Evolutionary conservation across 768 basidiomycete genomes (phyloP).

Genomic region (Astraeus odoratus): DNA sequence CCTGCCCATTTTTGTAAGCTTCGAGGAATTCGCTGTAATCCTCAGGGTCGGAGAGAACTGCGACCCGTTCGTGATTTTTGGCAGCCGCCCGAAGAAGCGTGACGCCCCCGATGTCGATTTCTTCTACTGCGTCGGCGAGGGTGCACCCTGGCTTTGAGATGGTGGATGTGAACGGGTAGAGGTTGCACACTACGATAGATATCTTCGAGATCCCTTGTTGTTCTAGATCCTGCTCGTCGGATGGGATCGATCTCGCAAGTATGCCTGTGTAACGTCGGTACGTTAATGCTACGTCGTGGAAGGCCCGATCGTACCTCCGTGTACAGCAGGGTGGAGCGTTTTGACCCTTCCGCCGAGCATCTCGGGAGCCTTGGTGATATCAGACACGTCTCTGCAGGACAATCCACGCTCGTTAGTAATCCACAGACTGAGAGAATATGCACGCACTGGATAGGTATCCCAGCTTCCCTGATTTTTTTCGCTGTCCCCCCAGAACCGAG

Average conservation of each 20-base stretch:
- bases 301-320: slow-evolving; percentile 62
- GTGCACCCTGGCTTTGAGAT: slow-evolving; percentile 86
- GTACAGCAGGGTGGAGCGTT: slow-evolving; percentile 95
- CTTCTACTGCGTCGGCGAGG: slow-evolving; percentile 89
- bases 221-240: slow-evolving; percentile 81
- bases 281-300: not conserved
- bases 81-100: slow-evolving; percentile 96
- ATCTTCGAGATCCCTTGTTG: slow-evolving; percentile 86
- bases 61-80: slow-evolving; percentile 94
- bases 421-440: not conserved
- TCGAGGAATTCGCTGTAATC: slow-evolving; percentile 82
- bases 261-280: slow-evolving; percentile 54
- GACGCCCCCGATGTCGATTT: slow-evolving; percentile 98
- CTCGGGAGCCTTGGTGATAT: slow-evolving; percentile 96
- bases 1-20: slow-evolving; percentile 69
- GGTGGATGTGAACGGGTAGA: slow-evolving; percentile 94
- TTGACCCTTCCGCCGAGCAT: slow-evolving; percentile 99
- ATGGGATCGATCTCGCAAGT: slow-evolving; percentile 84
- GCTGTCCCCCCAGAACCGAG: slow-evolving; percentile 97
- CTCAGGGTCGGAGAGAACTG: slow-evolving; percentile 78
- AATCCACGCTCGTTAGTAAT: not conserved
- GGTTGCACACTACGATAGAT: slow-evolving; percentile 96
- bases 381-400: slow-evolving; percentile 82
- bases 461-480: slow-evolving; percentile 93
- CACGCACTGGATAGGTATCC: slow-evolving; percentile 77